Evolutionary conservation across 805 yeast species (phyloP).

Genomic region (Osmozyma mogii): DNA sequence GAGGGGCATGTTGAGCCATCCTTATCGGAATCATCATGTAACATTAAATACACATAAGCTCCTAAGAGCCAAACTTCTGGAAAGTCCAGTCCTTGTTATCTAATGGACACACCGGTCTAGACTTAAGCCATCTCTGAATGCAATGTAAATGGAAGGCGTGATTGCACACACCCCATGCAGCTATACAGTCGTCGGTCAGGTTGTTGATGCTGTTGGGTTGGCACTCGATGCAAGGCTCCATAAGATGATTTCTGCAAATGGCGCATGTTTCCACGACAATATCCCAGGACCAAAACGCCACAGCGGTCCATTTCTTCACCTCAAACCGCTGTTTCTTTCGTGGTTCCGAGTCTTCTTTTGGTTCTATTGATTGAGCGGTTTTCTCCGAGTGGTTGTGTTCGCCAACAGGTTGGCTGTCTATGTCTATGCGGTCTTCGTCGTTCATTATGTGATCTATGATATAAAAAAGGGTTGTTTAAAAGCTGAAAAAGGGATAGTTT

Average conservation of each 20-base stretch:
- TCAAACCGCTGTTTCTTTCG: slow-evolving; percentile 68
- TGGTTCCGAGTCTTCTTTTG: slow-evolving; percentile 14
- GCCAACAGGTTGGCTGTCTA: slow-evolving; percentile 6
- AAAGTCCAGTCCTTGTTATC: slow-evolving; percentile 85
- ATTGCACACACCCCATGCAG: slow-evolving; percentile 96
- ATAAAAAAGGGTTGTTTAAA: too few relatives aligned
- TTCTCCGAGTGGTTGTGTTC: too few relatives aligned
- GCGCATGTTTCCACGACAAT: slow-evolving; percentile 95
- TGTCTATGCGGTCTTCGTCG: slow-evolving; percentile 10
- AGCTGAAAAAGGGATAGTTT: too few relatives aligned
- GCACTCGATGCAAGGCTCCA: slow-evolving; percentile 98
- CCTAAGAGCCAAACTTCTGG: slow-evolving; percentile 59
- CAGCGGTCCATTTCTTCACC: slow-evolving; percentile 97
- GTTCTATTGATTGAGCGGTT: too few relatives aligned
- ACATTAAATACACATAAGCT: too few relatives aligned
- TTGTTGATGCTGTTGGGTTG: slow-evolving; percentile 68
- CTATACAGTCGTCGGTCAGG: slow-evolving; percentile 66
- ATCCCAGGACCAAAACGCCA: slow-evolving; percentile 99
- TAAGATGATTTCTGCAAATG: slow-evolving; percentile 92
- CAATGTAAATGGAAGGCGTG: slow-evolving; percentile 99
- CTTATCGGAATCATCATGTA: too few relatives aligned
- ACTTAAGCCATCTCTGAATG: slow-evolving; percentile 88
- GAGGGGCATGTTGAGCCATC: too few relatives aligned
- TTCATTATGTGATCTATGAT: too few relatives aligned
- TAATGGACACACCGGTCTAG: slow-evolving; percentile 93